Percentiles rank a stretch among this genome's conserved stretches.
Conservation (phyloP, 352 stramenopile species). For the Pythium aquatile region DNA sequence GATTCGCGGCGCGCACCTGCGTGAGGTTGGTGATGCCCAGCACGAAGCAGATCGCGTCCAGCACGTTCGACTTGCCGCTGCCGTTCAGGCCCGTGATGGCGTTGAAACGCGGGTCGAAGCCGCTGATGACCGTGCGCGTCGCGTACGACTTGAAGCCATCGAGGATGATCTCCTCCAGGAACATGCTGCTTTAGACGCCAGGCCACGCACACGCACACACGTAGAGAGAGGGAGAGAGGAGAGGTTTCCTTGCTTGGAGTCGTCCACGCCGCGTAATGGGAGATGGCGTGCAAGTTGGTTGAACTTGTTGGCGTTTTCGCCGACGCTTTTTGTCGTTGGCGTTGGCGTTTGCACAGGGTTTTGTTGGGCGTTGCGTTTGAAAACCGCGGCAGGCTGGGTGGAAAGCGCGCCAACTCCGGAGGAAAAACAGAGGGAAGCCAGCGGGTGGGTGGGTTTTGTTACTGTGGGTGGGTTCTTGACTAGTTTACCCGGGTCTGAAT, state of each 20-base stretch:
- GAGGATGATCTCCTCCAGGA: constrained; percentile 99
- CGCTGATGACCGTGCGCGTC: constrained; percentile 96
- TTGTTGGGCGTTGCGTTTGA: constrained; percentile 20
- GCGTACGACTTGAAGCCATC: constrained; percentile 99
- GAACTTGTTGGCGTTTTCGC: constrained; percentile 1
- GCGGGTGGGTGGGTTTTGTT: neutral
- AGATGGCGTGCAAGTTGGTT: neutral
- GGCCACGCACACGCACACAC: neutral
- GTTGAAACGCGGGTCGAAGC: constrained; percentile 99
- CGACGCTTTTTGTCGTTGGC: constrained; percentile 8
- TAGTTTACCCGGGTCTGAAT: too few relatives aligned
- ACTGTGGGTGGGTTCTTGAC: neutral
- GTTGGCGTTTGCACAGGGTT: constrained; percentile 1
- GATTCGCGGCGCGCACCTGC: constrained; percentile 97
- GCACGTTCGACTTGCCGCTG: constrained; percentile 99
- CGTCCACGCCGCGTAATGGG: neutral
- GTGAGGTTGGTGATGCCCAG: constrained; percentile 99
- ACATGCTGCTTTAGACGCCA: constrained; percentile 69
- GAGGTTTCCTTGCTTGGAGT: neutral
- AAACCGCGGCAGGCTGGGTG: neutral
- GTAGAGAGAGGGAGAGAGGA: neutral
- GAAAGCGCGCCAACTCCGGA: constrained; percentile 8
- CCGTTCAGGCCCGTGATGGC: constrained; percentile 99
- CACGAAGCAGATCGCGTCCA: constrained; percentile 99
- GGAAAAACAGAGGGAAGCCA: neutral